Evolutionary conservation across 768 basidiomycete genomes (phyloP), one percentile per base, ranked within the genome.

Genomic region (Boletus sp.): DNA sequence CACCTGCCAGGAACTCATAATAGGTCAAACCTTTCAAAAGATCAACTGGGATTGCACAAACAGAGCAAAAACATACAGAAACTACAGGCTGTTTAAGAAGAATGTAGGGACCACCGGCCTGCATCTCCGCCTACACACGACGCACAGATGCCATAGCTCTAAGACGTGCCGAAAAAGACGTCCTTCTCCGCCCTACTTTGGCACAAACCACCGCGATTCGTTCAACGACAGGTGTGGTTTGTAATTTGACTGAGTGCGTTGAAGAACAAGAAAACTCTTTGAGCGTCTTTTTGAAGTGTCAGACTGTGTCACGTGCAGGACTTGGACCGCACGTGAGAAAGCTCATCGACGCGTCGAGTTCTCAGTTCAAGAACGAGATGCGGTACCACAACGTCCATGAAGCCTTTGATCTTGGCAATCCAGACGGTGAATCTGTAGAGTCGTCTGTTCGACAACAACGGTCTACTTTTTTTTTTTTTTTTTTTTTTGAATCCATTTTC

Each of bases 201-300:
- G 69, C 69, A 68, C 69, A 72, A 42, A 72, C 71, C 69, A 69
- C 53, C 45, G 35, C 58, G 42, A 35, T 28, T 39, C 52, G 50
- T 60, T 36, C 39, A 36, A 56, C 33, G 58, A 64, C 37, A 35
- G 48, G 51, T 35, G 18, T 59, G 71, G 58, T 61, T 60, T 69
- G 69, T 60, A 71, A 71, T 71, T 71, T 71, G 69, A 71, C 69
- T 62, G 69, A 72, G 69, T 71, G 69, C 71, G 71, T 62, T 66
- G 54, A 51, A 59, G 54, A 59, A 54, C 11, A 39, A n/a, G 29
- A 40, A 53, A 64, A 50, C 11, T 24, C 28, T 1, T 4, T 5
- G 15, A 7, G 18, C 2, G 17, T 29, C 5, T 5, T 32, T 37
- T 37, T 11, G 12, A 9, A 39, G 17, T 30, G 12, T n/a, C n/a